Conservation (phyloP, 2,329 filamentous ascomycete genomes). For the Scedosporium boydii region DNA sequence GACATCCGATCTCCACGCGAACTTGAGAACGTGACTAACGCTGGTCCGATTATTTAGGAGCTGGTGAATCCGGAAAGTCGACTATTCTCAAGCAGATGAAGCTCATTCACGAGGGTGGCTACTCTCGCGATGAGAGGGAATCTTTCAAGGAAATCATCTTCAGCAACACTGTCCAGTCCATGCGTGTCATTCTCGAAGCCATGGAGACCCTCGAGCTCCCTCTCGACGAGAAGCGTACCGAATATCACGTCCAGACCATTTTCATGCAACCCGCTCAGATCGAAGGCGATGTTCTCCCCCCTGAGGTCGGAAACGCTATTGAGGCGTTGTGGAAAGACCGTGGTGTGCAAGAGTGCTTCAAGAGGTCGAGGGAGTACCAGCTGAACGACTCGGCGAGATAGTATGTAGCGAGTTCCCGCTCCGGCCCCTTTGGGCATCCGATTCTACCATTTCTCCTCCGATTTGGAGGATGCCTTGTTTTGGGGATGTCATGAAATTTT, state of each 20-base stretch:
- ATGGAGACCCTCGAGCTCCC: constrained; percentile 68
- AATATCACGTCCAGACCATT: constrained; percentile 96
- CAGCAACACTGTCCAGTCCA: constrained; percentile 61
- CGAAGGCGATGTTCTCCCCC: constrained; percentile 87
- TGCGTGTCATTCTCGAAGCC: constrained; percentile 60
- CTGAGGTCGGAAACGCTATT: constrained; percentile 88
- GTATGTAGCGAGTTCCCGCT: constrained; percentile 40
- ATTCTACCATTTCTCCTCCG: background rate
- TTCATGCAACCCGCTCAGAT: constrained; percentile 98
- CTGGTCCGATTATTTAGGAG: constrained; percentile 48
- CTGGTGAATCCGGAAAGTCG: constrained; percentile 88
- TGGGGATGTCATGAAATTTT: background rate
- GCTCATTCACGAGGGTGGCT: constrained; percentile 97
- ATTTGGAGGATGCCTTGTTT: background rate
- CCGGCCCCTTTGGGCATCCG: background rate
- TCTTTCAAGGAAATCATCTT: constrained; percentile 65
- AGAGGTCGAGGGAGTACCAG: constrained; percentile 90
- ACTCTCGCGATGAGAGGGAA: constrained; percentile 78
- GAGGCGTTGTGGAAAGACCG: constrained; percentile 87
- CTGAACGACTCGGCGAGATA: constrained; percentile 95
- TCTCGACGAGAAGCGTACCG: constrained; percentile 82
- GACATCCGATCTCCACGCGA: too few species aligned
- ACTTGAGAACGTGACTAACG: background rate
- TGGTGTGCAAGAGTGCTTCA: constrained; percentile 91
- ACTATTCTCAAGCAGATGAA: constrained; percentile 99